Percentiles rank a stretch among this genome's conserved stretches.
Evolutionary conservation across 805 yeast species (phyloP).

Genomic region (Pichia kluyveri): DNA sequence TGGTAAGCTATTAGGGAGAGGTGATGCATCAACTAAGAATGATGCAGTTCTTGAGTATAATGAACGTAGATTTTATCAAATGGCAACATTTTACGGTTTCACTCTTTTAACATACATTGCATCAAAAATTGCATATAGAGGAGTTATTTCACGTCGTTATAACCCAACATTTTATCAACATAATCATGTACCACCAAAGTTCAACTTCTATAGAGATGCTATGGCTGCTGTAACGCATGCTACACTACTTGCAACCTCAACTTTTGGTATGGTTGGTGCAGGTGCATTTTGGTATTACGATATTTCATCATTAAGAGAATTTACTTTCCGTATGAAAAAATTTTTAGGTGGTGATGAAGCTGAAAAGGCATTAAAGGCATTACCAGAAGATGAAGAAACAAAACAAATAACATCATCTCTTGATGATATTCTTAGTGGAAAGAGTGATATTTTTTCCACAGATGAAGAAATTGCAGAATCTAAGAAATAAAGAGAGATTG

Average conservation of each 20-base stretch:
- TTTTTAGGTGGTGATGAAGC: constrained; percentile 61
- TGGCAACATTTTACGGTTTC: constrained; percentile 62
- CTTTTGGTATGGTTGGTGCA: constrained; percentile 61
- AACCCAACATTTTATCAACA: constrained; percentile 73
- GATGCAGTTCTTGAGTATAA: constrained; percentile 40
- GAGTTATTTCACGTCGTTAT: constrained; percentile 64
- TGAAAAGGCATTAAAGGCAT: constrained; percentile 34
- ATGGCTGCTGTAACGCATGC: constrained; percentile 79
- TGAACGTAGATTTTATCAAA: constrained; percentile 58
- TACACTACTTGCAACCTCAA: constrained; percentile 61
- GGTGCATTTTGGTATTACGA: constrained; percentile 79
- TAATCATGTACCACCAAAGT: constrained; percentile 79
- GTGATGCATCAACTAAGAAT: constrained; percentile 18
- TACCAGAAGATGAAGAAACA: constrained; percentile 54
- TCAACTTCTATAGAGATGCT: constrained; percentile 74
- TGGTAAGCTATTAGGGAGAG: constrained; percentile 24
- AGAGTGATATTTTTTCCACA: constrained; percentile 2
- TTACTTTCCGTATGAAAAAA: constrained; percentile 58
- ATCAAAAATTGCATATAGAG: constrained; percentile 65
- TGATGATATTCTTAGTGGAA: constrained; percentile 9
- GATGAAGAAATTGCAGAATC: neutral
- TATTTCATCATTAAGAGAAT: constrained; percentile 59
- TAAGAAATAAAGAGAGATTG: neutral
- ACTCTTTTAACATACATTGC: constrained; percentile 65
- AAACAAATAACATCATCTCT: constrained; percentile 40